Base-by-base conservation (phyloP, 2,329 filamentous ascomycete genomes). In the Phaeomoniella chlamydospora region DNA sequence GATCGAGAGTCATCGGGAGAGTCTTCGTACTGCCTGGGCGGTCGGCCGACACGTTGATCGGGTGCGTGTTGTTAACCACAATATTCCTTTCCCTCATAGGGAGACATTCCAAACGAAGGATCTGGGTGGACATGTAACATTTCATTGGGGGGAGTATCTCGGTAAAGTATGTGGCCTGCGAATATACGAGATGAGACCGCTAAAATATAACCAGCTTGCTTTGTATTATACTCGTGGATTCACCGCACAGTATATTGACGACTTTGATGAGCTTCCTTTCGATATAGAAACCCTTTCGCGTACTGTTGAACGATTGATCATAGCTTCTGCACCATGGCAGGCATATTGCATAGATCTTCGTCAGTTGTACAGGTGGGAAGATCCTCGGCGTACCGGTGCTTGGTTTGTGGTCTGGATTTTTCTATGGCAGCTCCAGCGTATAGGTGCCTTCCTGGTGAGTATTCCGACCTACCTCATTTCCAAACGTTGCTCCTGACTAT, bases 271-370 rank as follows among this genome's bases (percentile, higher is more conserved):
- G 29, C 41, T 50, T 14, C 51, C 50, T 2, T 58, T 58, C 37
- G 54, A 59, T 32, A 38, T 55, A 15, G 54, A 58, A 38, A 48
- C 48, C 18, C 41, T 57, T 3, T 45, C 50, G n/a, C 45, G 46
- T 16, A 49, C 56, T 30, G 34, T 58, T 15, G 56, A 61, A 38
- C 52, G 59, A 13, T 41, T 62, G 3, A 43, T 59, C 14, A 54
- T 61, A 38, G 55, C 54, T n/a, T 58, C 52, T 14, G 52, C 49
- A 4, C 54, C 56, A 11, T 62, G 55, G 56, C 57, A 62, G 39
- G 41, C 52, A 15, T 61, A 55, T 46, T 43, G 54, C n/a, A 44
- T 57, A 38, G 41, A 50, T 10, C 33, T 61, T 13, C 51, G 55
- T 13, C 39, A 50, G 3, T 42, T 61, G 12, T 62, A 59, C 39